These are phyloP conservation scores for Penicillium malachiteum DNA, from an alignment of 495 filamentous ascomycete species.

Conservation along the genomic window DNA sequence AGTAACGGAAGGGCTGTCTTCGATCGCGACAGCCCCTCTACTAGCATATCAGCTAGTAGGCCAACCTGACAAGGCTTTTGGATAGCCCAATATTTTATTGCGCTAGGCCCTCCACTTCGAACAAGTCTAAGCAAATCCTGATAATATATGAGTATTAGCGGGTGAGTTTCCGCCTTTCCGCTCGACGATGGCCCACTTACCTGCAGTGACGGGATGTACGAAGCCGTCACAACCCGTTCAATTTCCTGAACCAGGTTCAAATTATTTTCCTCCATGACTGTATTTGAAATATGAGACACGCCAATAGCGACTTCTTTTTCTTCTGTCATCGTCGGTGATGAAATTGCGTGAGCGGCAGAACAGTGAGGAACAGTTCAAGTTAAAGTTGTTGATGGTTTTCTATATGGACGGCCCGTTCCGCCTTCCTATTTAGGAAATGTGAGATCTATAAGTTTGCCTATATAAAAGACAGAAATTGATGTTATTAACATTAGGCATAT, in stretches of 20 bases:
- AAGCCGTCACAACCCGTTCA: constrained; percentile 41
- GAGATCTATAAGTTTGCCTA: too few species aligned
- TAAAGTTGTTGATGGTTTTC: too few species aligned
- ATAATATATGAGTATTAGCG: constrained; percentile 1
- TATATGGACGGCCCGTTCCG: too few species aligned
- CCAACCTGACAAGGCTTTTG: constrained; percentile 49
- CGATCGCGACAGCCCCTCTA: constrained; percentile 46
- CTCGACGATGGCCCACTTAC: constrained; percentile 17
- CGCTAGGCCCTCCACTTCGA: constrained; percentile 9
- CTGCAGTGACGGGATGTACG: constrained; percentile 45
- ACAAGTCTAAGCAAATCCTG: constrained; percentile 42
- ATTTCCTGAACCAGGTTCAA: constrained; percentile 30
- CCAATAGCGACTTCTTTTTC: background rate
- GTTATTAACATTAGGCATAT: too few species aligned
- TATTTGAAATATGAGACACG: background rate
- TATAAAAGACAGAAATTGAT: too few species aligned
- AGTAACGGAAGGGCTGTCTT: constrained; percentile 41
- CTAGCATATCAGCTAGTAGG: constrained; percentile 37
- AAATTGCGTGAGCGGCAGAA: too few species aligned
- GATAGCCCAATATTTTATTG: constrained; percentile 38
- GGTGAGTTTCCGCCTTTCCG: background rate
- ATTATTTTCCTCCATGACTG: constrained; percentile 17
- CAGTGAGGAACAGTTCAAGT: too few species aligned
- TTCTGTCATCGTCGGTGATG: background rate
- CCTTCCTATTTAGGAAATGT: too few species aligned